Base-by-base conservation (phyloP, 352 stramenopile species). In the Pythium brachiatum region DNA sequence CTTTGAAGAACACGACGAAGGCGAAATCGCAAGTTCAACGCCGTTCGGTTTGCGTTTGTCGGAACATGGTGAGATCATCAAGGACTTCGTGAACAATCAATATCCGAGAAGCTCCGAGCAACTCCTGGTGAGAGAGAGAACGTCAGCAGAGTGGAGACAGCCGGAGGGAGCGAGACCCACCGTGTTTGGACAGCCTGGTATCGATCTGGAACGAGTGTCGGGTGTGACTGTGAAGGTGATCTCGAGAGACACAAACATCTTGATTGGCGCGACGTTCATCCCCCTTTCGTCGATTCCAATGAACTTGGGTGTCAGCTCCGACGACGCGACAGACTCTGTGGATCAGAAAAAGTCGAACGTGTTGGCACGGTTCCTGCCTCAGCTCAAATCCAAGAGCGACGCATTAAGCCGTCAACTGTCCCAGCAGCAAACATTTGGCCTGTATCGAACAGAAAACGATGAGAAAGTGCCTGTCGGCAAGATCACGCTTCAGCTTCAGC, bases 191-290 rank as follows among this genome's bases (percentile, higher is more conserved):
- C 70, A 76, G 26, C 76, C 72, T 7, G 48, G 46, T 1, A 58
- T 87, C 12, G 77, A 89, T 47, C 54, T 89, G 7, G 60, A 76
- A 13, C 77, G 79, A 7, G 68, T 89, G 5, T 63, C 69, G 9
- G 68, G 68, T 16, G 58, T 89, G 15, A 62, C 56, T 1, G 56
- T 89, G 20, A 53, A 52, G 39, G 26, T 89, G 6, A 36, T 68
- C 26, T 66, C 79, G 13, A 72, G 64, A 11, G 66, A 60, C 8
- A 66, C 46, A 20, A 72, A 70, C 16, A 52, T 53, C 16, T 39
- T 79, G 11, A 65, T 89, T 11, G 79, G 79, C 26, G 67, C 54
- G 2, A 72, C 70, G 1, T 66, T 61, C 9, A 82, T 89, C 52
- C 64, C 71, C 0, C 69, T 89, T 39, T 51, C 52, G 3, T 47